phyloP scores from a whole-genome alignment of 345 rosid genomes.

The Citrus hindsii region DNA sequence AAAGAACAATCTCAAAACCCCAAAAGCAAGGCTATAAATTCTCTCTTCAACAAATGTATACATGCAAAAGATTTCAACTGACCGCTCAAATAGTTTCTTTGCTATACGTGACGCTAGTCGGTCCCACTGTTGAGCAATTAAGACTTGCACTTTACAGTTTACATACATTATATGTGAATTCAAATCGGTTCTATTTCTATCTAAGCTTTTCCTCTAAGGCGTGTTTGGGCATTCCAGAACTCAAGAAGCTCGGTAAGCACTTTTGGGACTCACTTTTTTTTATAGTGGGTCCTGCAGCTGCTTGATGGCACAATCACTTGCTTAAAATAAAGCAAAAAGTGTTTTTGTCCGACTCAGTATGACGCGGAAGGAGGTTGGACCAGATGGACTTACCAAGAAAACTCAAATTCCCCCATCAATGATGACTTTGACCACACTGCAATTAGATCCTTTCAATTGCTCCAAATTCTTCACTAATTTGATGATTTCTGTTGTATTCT shows the following conservation, averaged over 20 bases:
- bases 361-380: conserved; percentile 34
- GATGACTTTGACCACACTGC: conserved; percentile 12
- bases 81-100: conserved; percentile 5
- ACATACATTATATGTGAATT: conserved; percentile 18
- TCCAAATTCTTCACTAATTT: too few relatives aligned
- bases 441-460: too few relatives aligned
- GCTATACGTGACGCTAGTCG: conserved; percentile 8
- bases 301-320: conserved; percentile 31
- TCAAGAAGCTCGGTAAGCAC: conserved; percentile 16
- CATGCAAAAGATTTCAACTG: not conserved
- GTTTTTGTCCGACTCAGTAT: conserved; percentile 50
- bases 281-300: conserved; percentile 7
- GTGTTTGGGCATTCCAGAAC: conserved; percentile 25
- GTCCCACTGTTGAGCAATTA: conserved; percentile 19
- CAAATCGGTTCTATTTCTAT: not conserved
- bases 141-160: not conserved
- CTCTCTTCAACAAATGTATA: not conserved
- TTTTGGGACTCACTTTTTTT: conserved; percentile 14
- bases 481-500: too few relatives aligned
- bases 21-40: conserved; percentile 17
- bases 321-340: conserved; percentile 24
- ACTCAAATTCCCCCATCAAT: conserved; percentile 22
- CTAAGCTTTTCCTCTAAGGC: conserved; percentile 15
- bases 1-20: not conserved
- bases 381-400: conserved; percentile 22